phyloP scores from a whole-genome alignment of 768 basidiomycete species.

The Lactifluus echinatus region DNA sequence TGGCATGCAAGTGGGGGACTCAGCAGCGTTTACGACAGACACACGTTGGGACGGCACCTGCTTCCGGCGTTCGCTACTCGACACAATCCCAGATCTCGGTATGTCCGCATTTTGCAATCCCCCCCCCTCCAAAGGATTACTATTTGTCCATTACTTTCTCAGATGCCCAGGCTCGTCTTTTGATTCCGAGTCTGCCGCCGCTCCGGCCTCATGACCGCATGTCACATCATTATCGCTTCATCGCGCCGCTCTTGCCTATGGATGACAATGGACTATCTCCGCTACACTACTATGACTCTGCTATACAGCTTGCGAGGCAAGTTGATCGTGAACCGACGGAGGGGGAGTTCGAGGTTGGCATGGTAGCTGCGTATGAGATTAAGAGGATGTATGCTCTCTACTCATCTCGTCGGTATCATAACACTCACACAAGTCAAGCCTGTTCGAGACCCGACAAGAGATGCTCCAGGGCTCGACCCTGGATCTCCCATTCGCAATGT shows the following conservation, averaged over 20 bases:
- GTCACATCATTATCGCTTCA: constrained; percentile 74
- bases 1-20: not conserved
- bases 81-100: constrained; percentile 67
- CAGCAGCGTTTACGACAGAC: constrained; percentile 30
- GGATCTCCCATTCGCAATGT: constrained; percentile 24
- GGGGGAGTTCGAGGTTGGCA: constrained; percentile 56
- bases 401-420: not conserved
- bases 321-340: constrained; percentile 52
- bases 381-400: constrained; percentile 43
- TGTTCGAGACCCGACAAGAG: constrained; percentile 56
- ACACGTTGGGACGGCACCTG: constrained; percentile 51
- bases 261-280: constrained; percentile 60
- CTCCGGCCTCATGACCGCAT: constrained; percentile 68
- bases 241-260: constrained; percentile 48
- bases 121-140: not conserved
- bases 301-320: constrained; percentile 62
- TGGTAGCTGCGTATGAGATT: constrained; percentile 54
- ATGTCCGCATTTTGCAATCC: constrained; percentile 21
- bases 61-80: constrained; percentile 61
- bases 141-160: not conserved
- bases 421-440: constrained; percentile 28
- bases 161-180: constrained; percentile 62
- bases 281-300: constrained; percentile 70
- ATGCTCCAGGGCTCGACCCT: constrained; percentile 52
- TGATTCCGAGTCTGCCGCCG: constrained; percentile 64